Conservation (phyloP, 1,284 basidiomycete species). For the Rhodotorula sp. region DNA sequence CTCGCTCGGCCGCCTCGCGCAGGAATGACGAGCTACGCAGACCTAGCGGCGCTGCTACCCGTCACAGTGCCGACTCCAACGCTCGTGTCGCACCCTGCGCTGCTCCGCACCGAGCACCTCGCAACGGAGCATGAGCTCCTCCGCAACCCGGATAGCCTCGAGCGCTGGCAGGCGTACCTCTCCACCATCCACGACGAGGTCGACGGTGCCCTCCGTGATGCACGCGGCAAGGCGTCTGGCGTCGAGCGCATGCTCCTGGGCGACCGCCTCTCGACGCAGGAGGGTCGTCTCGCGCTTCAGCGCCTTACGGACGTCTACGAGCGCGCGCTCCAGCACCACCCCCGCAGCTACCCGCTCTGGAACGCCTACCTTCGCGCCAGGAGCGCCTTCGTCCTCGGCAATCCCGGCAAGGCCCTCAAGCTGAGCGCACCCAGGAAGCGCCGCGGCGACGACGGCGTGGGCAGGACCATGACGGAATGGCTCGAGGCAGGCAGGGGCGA, state of each 20-base stretch:
- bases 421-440: slow-evolving; percentile 55
- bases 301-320: slow-evolving; percentile 75
- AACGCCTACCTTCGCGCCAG: slow-evolving; percentile 84
- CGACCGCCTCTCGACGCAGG: slow-evolving; percentile 45
- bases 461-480: slow-evolving; percentile 41
- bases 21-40: slow-evolving; percentile 8
- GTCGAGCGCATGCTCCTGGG: slow-evolving; percentile 45
- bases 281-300: slow-evolving; percentile 44
- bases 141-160: slow-evolving; percentile 85
- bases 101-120: slow-evolving; percentile 76
- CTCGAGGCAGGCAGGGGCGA: slow-evolving; percentile 57
- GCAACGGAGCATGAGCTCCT: slow-evolving; percentile 93
- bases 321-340: slow-evolving; percentile 82
- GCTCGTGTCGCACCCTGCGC: slow-evolving; percentile 71
- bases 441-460: slow-evolving; percentile 49
- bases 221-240: slow-evolving; percentile 57
- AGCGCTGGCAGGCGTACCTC: slow-evolving; percentile 89
- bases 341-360: slow-evolving; percentile 92
- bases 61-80: slow-evolving; percentile 76
- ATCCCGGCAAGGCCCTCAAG: slow-evolving; percentile 55
- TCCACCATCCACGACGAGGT: slow-evolving; percentile 70
- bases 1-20: background rate
- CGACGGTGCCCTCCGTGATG: slow-evolving; percentile 50
- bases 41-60: slow-evolving; percentile 23
- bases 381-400: slow-evolving; percentile 81